These are phyloP conservation scores for Penicillium frequentans DNA, from an alignment of 2,329 filamentous ascomycete genomes.

Conservation along the genomic window DNA sequence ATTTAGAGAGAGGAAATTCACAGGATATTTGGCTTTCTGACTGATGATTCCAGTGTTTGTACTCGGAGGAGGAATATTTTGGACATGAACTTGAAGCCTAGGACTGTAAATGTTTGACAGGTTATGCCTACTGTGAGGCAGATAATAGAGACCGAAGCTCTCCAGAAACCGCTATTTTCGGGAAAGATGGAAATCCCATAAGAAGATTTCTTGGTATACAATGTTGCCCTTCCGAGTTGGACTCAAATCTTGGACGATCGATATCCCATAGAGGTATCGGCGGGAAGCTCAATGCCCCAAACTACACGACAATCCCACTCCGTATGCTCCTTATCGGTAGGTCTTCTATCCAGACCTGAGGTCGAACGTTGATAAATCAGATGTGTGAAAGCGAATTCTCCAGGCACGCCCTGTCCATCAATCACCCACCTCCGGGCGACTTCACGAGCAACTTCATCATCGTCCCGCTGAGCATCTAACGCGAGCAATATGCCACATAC, in stretches of 20 bases:
- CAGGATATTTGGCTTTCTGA: too few relatives aligned
- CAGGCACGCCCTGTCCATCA: slow-evolving; percentile 26
- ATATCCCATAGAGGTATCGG: slow-evolving; percentile 10
- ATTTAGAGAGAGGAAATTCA: too few relatives aligned
- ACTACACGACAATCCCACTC: slow-evolving; percentile 34
- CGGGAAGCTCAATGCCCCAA: slow-evolving; percentile 30
- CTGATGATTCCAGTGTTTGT: too few relatives aligned
- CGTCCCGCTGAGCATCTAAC: slow-evolving; percentile 38
- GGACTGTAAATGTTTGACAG: too few relatives aligned
- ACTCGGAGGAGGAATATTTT: too few relatives aligned
- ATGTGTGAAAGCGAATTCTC: slow-evolving; percentile 26
- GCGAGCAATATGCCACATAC: slow-evolving; percentile 37
- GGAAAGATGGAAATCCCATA: background rate
- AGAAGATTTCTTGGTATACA: background rate
- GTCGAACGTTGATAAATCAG: slow-evolving; percentile 18
- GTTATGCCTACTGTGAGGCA: too few relatives aligned
- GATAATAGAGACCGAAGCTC: background rate
- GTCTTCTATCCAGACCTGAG: background rate
- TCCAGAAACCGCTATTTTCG: background rate
- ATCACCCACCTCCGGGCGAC: slow-evolving; percentile 40
- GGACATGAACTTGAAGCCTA: too few relatives aligned
- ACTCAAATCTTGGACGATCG: slow-evolving; percentile 9
- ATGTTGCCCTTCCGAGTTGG: background rate
- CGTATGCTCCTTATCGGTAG: slow-evolving; percentile 10
- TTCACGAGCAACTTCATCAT: slow-evolving; percentile 31